A percentile compares a stretch with the other conserved stretches of the same genome.
Evolutionary conservation across 2,329 filamentous ascomycete species (phyloP).

Genomic region (Plectosphaerella sp.): DNA sequence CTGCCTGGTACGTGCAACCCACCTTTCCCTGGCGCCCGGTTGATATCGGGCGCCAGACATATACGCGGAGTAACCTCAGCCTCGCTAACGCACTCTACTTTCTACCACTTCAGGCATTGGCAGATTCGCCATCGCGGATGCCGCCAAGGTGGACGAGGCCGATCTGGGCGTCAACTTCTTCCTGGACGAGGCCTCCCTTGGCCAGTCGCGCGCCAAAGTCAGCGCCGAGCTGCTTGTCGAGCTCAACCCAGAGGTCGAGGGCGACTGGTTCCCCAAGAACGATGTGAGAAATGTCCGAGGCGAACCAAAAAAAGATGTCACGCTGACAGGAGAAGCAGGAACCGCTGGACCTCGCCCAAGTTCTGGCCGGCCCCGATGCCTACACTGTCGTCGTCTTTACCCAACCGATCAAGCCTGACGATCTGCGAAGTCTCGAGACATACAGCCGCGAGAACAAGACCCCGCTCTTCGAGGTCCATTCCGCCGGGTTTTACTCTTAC

Average conservation of each 20-base stretch:
- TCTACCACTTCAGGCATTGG: constrained; percentile 61
- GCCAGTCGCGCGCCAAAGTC: constrained; percentile 72
- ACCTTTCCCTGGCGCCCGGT: neutral
- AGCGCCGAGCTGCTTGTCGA: constrained; percentile 75
- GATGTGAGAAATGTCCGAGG: constrained; percentile 26
- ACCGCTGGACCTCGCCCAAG: constrained; percentile 28
- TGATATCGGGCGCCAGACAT: neutral
- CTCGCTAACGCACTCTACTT: neutral
- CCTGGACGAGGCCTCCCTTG: constrained; percentile 72
- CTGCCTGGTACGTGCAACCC: constrained; percentile 58
- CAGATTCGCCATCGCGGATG: constrained; percentile 85
- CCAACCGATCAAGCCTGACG: constrained; percentile 39
- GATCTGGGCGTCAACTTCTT: constrained; percentile 98
- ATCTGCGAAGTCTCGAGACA: constrained; percentile 38
- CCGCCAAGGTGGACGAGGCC: constrained; percentile 67
- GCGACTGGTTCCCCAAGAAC: constrained; percentile 58
- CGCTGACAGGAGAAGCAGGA: constrained; percentile 13
- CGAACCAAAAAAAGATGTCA: neutral
- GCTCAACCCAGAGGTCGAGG: constrained; percentile 87
- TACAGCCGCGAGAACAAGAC: constrained; percentile 54
- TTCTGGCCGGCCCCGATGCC: constrained; percentile 33
- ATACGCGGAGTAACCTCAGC: too few species aligned
- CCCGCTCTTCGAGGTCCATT: constrained; percentile 79
- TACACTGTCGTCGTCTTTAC: constrained; percentile 55
- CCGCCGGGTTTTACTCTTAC: constrained; percentile 86